These are phyloP conservation scores for Brettanomyces sp. DNA, from an alignment of 805 yeast species.

Conservation along the genomic window DNA sequence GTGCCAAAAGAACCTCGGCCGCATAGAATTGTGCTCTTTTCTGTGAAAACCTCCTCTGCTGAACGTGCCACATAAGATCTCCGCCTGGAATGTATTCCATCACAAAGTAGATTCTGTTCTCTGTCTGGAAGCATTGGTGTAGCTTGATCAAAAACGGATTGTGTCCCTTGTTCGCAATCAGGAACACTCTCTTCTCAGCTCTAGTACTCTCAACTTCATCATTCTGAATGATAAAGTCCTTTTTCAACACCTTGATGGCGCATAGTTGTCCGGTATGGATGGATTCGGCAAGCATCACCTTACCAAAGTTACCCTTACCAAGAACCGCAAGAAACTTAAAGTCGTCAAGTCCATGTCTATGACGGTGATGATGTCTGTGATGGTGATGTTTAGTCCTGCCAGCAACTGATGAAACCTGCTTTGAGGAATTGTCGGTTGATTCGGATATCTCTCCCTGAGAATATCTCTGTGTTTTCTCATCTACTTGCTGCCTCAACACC, in stretches of 20 bases:
- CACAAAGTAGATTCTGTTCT: constrained; percentile 92
- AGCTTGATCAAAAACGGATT: constrained; percentile 91
- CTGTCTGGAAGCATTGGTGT: constrained; percentile 96
- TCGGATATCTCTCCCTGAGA: not conserved
- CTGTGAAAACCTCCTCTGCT: constrained; percentile 79
- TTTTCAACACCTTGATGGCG: constrained; percentile 94
- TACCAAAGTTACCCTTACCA: constrained; percentile 98
- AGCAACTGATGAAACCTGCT: constrained; percentile 1
- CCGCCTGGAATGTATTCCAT: constrained; percentile 99
- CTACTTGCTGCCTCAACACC: not conserved
- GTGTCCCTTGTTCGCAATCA: constrained; percentile 60
- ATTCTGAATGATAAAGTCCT: constrained; percentile 89
- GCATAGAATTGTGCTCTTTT: constrained; percentile 95
- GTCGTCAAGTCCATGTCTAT: constrained; percentile 86
- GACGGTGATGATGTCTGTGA: constrained; percentile 38
- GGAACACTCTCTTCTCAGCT: constrained; percentile 88
- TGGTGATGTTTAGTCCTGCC: constrained; percentile 15
- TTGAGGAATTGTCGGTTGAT: not conserved
- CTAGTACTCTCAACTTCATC: constrained; percentile 94
- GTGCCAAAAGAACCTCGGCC: constrained; percentile 85
- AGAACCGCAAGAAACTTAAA: constrained; percentile 89
- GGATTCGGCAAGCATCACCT: constrained; percentile 94
- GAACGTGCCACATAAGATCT: constrained; percentile 99
- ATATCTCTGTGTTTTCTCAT: not conserved
- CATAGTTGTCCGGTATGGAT: constrained; percentile 72